Percentiles rank a stretch among this genome's conserved stretches.
These are phyloP conservation scores for Cryptosporidium canis DNA, from an alignment of 169 alveolate species.

Conservation along the genomic window DNA sequence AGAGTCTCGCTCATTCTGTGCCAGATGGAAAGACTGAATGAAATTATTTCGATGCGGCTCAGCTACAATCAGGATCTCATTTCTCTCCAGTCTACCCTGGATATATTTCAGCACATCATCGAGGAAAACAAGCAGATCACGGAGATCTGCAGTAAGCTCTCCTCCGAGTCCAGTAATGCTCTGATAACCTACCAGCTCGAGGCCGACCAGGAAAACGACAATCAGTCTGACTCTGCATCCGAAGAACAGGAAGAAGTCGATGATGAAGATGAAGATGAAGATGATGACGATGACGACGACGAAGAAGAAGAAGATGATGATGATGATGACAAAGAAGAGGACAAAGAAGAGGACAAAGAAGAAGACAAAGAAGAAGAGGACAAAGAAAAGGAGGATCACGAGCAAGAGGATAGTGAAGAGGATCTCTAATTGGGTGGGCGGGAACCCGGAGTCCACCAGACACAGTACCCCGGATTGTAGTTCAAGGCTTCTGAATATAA, in stretches of 20 bases:
- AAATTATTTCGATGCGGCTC: slow-evolving; percentile 33
- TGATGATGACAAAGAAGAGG: neutral
- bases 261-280: slow-evolving; percentile 14
- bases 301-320: neutral
- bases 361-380: neutral
- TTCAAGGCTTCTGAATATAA: too few relatives aligned
- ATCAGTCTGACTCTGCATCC: neutral
- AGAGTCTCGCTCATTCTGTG: neutral
- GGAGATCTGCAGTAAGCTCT: slow-evolving; percentile 37
- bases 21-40: slow-evolving; percentile 60
- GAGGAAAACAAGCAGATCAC: slow-evolving; percentile 44
- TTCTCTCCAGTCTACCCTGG: slow-evolving; percentile 45
- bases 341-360: neutral
- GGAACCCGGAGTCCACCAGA: neutral
- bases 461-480: too few relatives aligned
- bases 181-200: slow-evolving; percentile 49
- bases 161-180: slow-evolving; percentile 50
- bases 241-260: neutral
- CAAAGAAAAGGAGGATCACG: neutral
- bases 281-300: neutral
- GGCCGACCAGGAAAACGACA: slow-evolving; percentile 1
- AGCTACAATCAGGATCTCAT: slow-evolving; percentile 52
- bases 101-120: slow-evolving; percentile 14
- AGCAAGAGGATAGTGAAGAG: neutral
- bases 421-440: neutral